Base-by-base conservation (phyloP, 768 basidiomycete species). In the Trichaptum fuscoviolaceum region DNA sequence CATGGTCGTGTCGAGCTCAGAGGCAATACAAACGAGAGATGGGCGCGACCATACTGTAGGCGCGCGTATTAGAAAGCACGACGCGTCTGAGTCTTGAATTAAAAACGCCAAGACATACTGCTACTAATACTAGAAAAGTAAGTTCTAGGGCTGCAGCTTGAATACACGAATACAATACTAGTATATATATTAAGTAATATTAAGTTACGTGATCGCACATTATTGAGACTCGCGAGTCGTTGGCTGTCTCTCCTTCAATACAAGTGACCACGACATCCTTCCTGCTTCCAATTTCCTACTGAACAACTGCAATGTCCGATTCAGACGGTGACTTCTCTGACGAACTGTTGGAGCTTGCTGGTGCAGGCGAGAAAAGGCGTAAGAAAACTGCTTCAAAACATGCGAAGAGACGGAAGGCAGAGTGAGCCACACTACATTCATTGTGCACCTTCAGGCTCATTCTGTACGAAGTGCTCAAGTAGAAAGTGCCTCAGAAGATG, bases 271-370 rank as follows among this genome's bases (percentile, higher is more conserved):
- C 42, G 3, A 52, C 42, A 12, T 15, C 42, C 42, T 52, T 52
- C 42, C 10, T 52, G 20, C 42, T 52, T 6, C 42, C 42, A 52
- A 52, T 52, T 2, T 3, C 20, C 15, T 12, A 52, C 42, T 15
- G 20, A 15, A 15, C 10, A 52, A 3, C 23, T 34, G 68, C 61
- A 67, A 83, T 84, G 83, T 82, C 84, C 57, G 83, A 83, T 74
- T 78, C 81, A 59, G 82, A 84, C 71, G 80, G 80, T 30, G 78
- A 85, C 69, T 78, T 85, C 60, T 80, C 80, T 72, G 90, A 92
- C 71, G 90, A 94, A 74, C 86, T 95, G 27, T 87, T 95, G 58
- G 91, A 85, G 71, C 88, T 95, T 58, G 90, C 90, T 0, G 92
- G 89, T 1, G 90, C 85, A 1, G 80, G 79, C 35, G 79, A 85